Evolutionary conservation across 352 stramenopile species (phyloP), one percentile per base, ranked within the genome.

Genomic region (Globisporangium splendens): DNA sequence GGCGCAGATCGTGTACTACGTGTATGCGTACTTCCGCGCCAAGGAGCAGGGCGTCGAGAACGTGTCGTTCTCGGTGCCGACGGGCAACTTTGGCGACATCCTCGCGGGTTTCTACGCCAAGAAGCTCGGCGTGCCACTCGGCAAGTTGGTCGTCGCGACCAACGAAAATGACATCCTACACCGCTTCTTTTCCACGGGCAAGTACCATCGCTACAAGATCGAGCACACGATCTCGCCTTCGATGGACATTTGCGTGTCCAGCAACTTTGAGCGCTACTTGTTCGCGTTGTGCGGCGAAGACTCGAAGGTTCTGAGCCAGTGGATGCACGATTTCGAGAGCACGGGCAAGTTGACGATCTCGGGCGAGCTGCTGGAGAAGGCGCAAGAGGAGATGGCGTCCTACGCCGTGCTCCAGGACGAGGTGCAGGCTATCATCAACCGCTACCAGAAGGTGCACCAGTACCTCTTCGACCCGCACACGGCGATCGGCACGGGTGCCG

Each of bases 151-250:
- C 42, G 95, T 99, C 31, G 96, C 96, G n/a, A 99, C 96, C 12
- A 99, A 99, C 74, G 97, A 99, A 75, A 99, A 99, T 72, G 96
- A 99, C 66, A 99, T 99, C 62, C 76, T 99, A 21, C 93, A 99
- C 73, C 86, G 94, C 50, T 99, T 99, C 75, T 99, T 99, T 70
- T 91, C 84, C 17, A 96, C 87, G 52, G 97, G 97, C 61, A 95
- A 98, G 69, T 99, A 99, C 77, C 92, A 98, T 57, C 85, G 95
- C 49, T 75, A 93, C 64, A 54, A 72, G 48, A 98, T 98, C 64
- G 72, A 91, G 46, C 82, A 98, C 68, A 99, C 95, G 46, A 96
- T 98, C 48, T 96, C 94, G 50, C 97, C 97, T 38, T 98, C 90
- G 2, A 99, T 99, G 97, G 97, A 99, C 71, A 99, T 99, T 65